Conservation (phyloP, 192 early-diverging fungal genomes). For the Coemansia sp. region DNA sequence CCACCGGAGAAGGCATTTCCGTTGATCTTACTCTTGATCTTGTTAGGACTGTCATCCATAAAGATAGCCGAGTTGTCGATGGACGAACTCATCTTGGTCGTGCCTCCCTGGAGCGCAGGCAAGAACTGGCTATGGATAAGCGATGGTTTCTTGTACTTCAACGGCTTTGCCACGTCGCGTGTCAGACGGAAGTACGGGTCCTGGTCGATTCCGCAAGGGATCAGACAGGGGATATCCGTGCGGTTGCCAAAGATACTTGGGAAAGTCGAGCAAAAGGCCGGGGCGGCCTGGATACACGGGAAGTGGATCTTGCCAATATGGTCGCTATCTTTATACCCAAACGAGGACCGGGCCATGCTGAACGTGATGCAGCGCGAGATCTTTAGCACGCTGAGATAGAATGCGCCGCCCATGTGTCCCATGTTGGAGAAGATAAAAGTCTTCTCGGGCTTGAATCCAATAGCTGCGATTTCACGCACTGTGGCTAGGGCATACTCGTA, state of each 20-base stretch:
- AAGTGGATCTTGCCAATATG: slow-evolving; percentile 94
- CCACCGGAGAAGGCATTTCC: slow-evolving; percentile 94
- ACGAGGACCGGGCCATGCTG: slow-evolving; percentile 79
- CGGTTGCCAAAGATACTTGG: slow-evolving; percentile 93
- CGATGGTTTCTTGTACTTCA: slow-evolving; percentile 96
- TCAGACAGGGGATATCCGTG: slow-evolving; percentile 91
- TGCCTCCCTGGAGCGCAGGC: slow-evolving; percentile 87
- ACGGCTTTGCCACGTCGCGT: slow-evolving; percentile 84
- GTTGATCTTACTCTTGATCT: slow-evolving; percentile 99
- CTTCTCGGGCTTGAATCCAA: slow-evolving; percentile 92
- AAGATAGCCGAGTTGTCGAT: slow-evolving; percentile 88
- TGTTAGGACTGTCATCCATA: slow-evolving; percentile 83
- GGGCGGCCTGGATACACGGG: slow-evolving; percentile 90
- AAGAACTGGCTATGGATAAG: slow-evolving; percentile 95
- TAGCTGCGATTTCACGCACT: slow-evolving; percentile 92
- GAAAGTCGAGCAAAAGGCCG: slow-evolving; percentile 94
- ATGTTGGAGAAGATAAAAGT: slow-evolving; percentile 97
- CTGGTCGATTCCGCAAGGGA: slow-evolving; percentile 98
- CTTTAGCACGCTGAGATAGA: slow-evolving; percentile 91
- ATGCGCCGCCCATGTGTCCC: slow-evolving; percentile 87
- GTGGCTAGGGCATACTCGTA: slow-evolving; percentile 76
- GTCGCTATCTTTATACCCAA: slow-evolving; percentile 90
- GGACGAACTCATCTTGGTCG: slow-evolving; percentile 95
- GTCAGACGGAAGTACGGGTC: slow-evolving; percentile 99
- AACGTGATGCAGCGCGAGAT: slow-evolving; percentile 88